phyloP scores from a whole-genome alignment of 1,284 basidiomycete species.

The Termitomyces sp. region DNA sequence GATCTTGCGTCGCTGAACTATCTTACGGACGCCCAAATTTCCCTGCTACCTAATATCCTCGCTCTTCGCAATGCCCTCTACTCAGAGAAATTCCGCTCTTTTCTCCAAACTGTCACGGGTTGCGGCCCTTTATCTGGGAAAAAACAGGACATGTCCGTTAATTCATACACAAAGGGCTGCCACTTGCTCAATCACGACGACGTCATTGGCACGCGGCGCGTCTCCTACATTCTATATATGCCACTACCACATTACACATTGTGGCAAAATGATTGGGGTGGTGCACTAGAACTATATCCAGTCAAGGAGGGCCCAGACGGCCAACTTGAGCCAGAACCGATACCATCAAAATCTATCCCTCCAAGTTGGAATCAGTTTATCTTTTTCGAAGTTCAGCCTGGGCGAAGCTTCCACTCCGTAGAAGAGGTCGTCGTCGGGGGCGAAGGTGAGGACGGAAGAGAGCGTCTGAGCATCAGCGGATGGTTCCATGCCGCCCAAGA shows the following conservation, averaged over 20 bases:
- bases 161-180: slow-evolving; percentile 86
- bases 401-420: slow-evolving; percentile 94
- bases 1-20: slow-evolving; percentile 92
- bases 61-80: slow-evolving; percentile 90
- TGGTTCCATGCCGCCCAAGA: slow-evolving; percentile 95
- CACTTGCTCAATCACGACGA: slow-evolving; percentile 98
- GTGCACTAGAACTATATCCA: slow-evolving; percentile 94
- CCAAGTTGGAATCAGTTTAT: slow-evolving; percentile 97
- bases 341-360: slow-evolving; percentile 61
- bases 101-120: slow-evolving; percentile 85
- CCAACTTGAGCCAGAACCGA: slow-evolving; percentile 54
- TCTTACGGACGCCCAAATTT: slow-evolving; percentile 72
- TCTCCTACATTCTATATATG: slow-evolving; percentile 98
- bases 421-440: slow-evolving; percentile 90
- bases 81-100: slow-evolving; percentile 78
- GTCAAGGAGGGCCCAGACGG: slow-evolving; percentile 43
- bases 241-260: slow-evolving; percentile 73
- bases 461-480: slow-evolving; percentile 86
- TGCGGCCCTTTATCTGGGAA: slow-evolving; percentile 89
- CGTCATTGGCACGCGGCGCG: slow-evolving; percentile 91
- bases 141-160: slow-evolving; percentile 96
- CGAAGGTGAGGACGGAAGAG: slow-evolving; percentile 59
- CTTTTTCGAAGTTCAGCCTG: slow-evolving; percentile 89
- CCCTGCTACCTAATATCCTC: slow-evolving; percentile 75
- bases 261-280: slow-evolving; percentile 83